Evolutionary conservation across 805 yeast species (phyloP).

Genomic region (Candida glaebosa): DNA sequence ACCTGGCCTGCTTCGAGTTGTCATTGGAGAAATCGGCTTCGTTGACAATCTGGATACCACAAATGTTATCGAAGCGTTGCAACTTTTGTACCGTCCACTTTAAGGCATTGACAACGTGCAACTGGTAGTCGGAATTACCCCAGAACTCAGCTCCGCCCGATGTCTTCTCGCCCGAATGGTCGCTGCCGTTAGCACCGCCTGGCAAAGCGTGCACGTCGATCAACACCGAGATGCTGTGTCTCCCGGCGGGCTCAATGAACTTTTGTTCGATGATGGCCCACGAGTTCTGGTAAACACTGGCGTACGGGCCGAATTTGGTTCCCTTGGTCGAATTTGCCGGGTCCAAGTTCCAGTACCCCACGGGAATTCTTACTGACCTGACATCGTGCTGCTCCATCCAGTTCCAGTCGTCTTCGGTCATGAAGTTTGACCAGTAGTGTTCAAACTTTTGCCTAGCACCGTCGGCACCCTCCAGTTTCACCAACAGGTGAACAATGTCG

Average conservation of each 20-base stretch:
- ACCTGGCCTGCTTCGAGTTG: conserved; percentile 48
- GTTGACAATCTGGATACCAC: conserved; percentile 82
- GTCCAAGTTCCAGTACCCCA: conserved; percentile 87
- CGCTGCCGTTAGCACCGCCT: conserved; percentile 85
- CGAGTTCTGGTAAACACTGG: conserved; percentile 62
- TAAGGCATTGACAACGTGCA: conserved; percentile 47
- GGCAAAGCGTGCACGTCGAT: conserved; percentile 90
- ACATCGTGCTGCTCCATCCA: conserved; percentile 67
- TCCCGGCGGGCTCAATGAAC: conserved; percentile 56
- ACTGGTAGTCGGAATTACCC: conserved; percentile 40
- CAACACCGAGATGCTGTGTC: conserved; percentile 65
- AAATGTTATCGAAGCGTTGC: conserved; percentile 56
- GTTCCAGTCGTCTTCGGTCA: conserved; percentile 71
- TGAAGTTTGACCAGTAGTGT: conserved; percentile 62
- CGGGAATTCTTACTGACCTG: conserved; percentile 80
- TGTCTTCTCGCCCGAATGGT: conserved; percentile 69
- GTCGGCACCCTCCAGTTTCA: conserved; percentile 48
- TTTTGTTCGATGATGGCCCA: conserved; percentile 60
- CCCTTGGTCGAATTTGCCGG: conserved; percentile 55
- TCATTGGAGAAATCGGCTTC: conserved; percentile 66
- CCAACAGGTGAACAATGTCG: conserved; percentile 58
- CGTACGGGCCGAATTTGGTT: conserved; percentile 58
- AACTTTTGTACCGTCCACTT: conserved; percentile 64
- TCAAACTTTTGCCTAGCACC: conserved; percentile 54
- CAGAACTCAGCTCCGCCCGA: conserved; percentile 64